Evolutionary conservation across 495 filamentous ascomycete species (phyloP).

Genomic region (Penicillium herquei): DNA sequence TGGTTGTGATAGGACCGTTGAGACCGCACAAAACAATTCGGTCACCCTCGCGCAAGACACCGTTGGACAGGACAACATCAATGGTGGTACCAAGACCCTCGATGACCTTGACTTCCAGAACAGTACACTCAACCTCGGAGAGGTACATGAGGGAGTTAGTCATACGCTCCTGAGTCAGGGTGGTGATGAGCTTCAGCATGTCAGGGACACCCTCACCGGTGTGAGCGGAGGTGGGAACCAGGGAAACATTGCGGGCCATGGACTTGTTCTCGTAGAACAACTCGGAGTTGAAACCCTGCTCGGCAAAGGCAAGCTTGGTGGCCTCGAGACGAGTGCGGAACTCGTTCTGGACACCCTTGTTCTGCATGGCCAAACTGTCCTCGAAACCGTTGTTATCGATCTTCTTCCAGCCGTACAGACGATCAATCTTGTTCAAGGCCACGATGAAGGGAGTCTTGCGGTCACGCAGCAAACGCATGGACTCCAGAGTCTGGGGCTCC

Average conservation of each 20-base stretch:
- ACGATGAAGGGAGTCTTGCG: slow-evolving; percentile 98
- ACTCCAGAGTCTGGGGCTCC: slow-evolving; percentile 96
- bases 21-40: slow-evolving; percentile 92
- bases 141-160: slow-evolving; percentile 97
- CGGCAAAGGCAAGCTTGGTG: slow-evolving; percentile 89
- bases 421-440: slow-evolving; percentile 99
- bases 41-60: slow-evolving; percentile 92
- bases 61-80: slow-evolving; percentile 95
- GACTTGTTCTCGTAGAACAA: slow-evolving; percentile 97
- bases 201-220: slow-evolving; percentile 99
- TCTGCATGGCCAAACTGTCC: slow-evolving; percentile 85
- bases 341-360: slow-evolving; percentile 90
- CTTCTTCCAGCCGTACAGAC: slow-evolving; percentile 97
- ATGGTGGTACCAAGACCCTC: slow-evolving; percentile 99
- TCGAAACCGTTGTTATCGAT: slow-evolving; percentile 98
- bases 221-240: slow-evolving; percentile 95
- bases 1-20: slow-evolving; percentile 90
- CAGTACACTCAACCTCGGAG: slow-evolving; percentile 94
- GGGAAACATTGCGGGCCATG: slow-evolving; percentile 86
- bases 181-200: slow-evolving; percentile 93
- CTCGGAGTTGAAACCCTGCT: slow-evolving; percentile 97
- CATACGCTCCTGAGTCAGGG: slow-evolving; percentile 96
- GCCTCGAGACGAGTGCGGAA: slow-evolving; percentile 88
- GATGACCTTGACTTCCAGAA: slow-evolving; percentile 98
- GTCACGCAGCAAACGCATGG: slow-evolving; percentile 90